phyloP scores from a whole-genome alignment of 179 eudicot species.

The Drosera spatulata region DNA sequence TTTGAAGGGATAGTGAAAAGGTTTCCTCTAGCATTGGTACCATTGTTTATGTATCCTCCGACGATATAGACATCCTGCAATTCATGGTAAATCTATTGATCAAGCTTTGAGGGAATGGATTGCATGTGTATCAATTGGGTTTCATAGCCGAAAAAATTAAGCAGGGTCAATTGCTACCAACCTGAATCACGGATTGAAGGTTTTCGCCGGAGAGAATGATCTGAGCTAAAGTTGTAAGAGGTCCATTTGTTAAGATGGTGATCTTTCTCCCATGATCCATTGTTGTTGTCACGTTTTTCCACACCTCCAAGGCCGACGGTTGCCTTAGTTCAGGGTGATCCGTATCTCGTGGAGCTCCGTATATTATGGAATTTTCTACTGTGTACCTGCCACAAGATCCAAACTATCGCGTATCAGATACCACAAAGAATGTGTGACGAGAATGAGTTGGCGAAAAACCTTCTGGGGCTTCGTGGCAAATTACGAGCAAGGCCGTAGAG shows the following conservation, averaged over 20 bases:
- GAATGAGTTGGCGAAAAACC: constrained; percentile 23
- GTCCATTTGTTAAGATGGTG: constrained; percentile 32
- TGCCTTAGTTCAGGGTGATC: constrained; percentile 58
- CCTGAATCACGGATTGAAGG: constrained; percentile 50
- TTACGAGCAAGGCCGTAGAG: constrained; percentile 73
- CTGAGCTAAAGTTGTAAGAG: constrained; percentile 61
- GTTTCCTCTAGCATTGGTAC: constrained; percentile 30
- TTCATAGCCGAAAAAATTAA: not conserved
- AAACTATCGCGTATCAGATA: not conserved
- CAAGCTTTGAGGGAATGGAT: not conserved
- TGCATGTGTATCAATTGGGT: too few relatives aligned
- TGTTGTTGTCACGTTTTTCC: constrained; percentile 39
- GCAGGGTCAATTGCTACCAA: constrained; percentile 4
- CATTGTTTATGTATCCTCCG: constrained; percentile 50
- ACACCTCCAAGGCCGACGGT: constrained; percentile 51
- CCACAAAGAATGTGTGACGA: not conserved
- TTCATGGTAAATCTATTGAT: not conserved
- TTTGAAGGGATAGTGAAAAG: constrained; percentile 52
- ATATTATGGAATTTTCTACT: constrained; percentile 49
- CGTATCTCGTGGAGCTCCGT: constrained; percentile 59
- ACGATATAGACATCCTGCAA: constrained; percentile 63
- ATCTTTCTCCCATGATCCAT: constrained; percentile 9
- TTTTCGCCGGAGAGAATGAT: constrained; percentile 42
- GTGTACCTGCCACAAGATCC: constrained; percentile 32
- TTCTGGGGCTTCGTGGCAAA: constrained; percentile 73